Evolutionary conservation across 176 grass and related monocot species (phyloP).

Genomic region (Musa beccarii): DNA sequence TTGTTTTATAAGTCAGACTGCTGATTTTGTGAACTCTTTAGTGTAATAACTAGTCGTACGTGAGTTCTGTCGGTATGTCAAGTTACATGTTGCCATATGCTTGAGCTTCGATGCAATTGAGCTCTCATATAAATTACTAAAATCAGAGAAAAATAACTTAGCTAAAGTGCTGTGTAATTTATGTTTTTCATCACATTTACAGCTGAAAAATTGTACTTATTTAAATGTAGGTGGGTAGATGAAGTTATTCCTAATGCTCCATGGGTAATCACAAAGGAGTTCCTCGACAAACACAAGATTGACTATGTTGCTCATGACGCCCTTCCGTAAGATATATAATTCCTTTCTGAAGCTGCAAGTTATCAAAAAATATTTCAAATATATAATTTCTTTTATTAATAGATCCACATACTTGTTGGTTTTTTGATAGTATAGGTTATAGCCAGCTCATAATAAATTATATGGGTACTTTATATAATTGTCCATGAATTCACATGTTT

Average conservation of each 20-base stretch:
- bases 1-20: too few species aligned
- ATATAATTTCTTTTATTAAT: neutral
- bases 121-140: neutral
- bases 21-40: neutral
- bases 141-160: neutral
- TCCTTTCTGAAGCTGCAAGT: neutral
- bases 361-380: neutral
- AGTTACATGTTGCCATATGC: neutral
- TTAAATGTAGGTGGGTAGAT: slow-evolving; percentile 70
- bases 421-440: neutral
- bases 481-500: neutral
- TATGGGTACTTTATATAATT: neutral
- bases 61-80: too few species aligned
- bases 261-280: slow-evolving; percentile 87
- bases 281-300: slow-evolving; percentile 76
- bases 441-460: neutral
- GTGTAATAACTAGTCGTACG: too few species aligned
- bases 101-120: neutral
- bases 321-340: slow-evolving; percentile 51
- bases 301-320: slow-evolving; percentile 89
- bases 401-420: neutral
- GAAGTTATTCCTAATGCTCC: slow-evolving; percentile 97
- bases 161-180: neutral
- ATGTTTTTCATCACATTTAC: slow-evolving; percentile 1
- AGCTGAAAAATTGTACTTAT: neutral